A percentile compares a stretch with the other conserved stretches of the same genome.
These are phyloP conservation scores for Russula olivacea DNA, from an alignment of 768 basidiomycete genomes.

Conservation along the genomic window DNA sequence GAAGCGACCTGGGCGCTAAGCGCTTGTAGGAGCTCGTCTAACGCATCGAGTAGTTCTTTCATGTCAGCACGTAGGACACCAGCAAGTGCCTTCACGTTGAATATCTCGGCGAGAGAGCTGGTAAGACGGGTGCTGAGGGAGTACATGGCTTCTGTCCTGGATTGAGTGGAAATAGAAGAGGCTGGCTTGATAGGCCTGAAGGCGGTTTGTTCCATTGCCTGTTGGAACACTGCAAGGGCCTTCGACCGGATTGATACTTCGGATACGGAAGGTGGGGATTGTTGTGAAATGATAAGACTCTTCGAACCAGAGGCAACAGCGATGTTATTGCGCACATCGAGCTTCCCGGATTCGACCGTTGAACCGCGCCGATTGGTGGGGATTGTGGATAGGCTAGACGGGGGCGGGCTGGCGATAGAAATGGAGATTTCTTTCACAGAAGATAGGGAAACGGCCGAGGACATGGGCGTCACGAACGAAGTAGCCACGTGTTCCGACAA, in stretches of 20 bases:
- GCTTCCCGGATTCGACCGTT: background rate
- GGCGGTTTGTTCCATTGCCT: background rate
- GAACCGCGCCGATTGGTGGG: slow-evolving; percentile 8
- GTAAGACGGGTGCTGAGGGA: slow-evolving; percentile 39
- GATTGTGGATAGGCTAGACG: slow-evolving; percentile 20
- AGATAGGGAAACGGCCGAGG: slow-evolving; percentile 20
- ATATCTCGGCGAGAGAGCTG: slow-evolving; percentile 47
- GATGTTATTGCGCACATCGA: background rate
- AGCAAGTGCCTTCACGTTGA: slow-evolving; percentile 40
- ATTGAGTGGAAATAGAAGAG: slow-evolving; percentile 1
- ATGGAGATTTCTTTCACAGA: slow-evolving; percentile 17
- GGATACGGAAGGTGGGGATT: slow-evolving; percentile 19
- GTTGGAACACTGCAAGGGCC: slow-evolving; percentile 20
- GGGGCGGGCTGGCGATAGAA: slow-evolving; percentile 6
- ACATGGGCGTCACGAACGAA: slow-evolving; percentile 14
- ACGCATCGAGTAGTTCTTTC: slow-evolving; percentile 50
- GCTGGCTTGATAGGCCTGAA: background rate
- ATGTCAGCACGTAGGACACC: slow-evolving; percentile 45
- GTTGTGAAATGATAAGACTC: slow-evolving; percentile 10
- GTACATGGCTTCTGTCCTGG: slow-evolving; percentile 25
- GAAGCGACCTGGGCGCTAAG: slow-evolving; percentile 15
- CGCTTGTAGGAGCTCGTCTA: slow-evolving; percentile 49
- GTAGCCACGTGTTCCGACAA: slow-evolving; percentile 5
- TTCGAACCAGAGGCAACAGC: slow-evolving; percentile 6
- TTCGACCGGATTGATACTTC: slow-evolving; percentile 18